Conservation (phyloP, 1,284 basidiomycete genomes). For the Boletellus deceptivus region DNA sequence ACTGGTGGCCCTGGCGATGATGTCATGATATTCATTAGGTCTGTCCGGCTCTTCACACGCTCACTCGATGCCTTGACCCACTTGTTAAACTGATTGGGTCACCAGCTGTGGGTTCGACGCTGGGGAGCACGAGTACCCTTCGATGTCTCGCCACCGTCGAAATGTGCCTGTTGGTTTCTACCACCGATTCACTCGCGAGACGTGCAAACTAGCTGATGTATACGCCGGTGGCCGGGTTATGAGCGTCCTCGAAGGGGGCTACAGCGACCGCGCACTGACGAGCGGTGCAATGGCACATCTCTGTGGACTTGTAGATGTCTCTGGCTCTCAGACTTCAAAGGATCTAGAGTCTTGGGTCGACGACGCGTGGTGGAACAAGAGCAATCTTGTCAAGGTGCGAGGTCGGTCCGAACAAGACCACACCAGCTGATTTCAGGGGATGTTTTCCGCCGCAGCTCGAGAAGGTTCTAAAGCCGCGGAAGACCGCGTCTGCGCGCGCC, state of each 20-base stretch:
- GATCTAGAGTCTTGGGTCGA: constrained; percentile 33
- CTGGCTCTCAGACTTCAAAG: background rate
- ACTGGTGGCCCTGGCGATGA: constrained; percentile 69
- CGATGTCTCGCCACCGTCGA: constrained; percentile 92
- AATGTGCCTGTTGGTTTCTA: constrained; percentile 90
- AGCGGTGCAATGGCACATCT: constrained; percentile 83
- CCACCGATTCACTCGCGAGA: constrained; percentile 78
- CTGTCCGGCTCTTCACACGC: constrained; percentile 11
- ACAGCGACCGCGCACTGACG: constrained; percentile 84
- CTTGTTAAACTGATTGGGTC: background rate
- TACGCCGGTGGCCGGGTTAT: constrained; percentile 74
- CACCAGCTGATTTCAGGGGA: too few species aligned
- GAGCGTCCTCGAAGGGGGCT: constrained; percentile 93
- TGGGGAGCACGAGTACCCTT: constrained; percentile 85
- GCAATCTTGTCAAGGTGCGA: constrained; percentile 61
- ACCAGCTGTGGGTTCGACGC: constrained; percentile 88
- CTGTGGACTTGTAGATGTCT: constrained; percentile 55
- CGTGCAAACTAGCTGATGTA: constrained; percentile 62
- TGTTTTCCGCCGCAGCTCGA: constrained; percentile 53
- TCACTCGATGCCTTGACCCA: background rate
- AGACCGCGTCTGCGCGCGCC: constrained; percentile 39
- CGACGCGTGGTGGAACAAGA: constrained; percentile 67
- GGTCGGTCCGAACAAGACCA: background rate
- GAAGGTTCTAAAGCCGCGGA: constrained; percentile 62
- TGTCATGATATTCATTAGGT: constrained; percentile 86